Evolutionary conservation across 768 basidiomycete species (phyloP).

Genomic region (Trametes sanguinea): DNA sequence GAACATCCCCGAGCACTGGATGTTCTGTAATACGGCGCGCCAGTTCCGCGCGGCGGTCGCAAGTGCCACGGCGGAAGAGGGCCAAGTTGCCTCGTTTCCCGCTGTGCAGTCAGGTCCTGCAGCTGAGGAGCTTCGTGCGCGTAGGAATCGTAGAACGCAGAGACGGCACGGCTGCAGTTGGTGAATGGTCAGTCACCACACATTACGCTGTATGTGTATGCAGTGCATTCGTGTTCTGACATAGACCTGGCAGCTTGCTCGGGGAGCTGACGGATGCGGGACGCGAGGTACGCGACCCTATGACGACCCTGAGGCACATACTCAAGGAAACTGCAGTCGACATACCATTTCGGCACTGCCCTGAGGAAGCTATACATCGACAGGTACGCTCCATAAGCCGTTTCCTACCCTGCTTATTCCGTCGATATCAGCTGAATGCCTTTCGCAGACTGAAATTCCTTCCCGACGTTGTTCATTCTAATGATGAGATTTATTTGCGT

Average conservation of each 20-base stretch:
- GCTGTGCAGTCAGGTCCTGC: slow-evolving; percentile 3
- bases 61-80: slow-evolving; percentile 26
- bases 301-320: background rate
- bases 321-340: slow-evolving; percentile 47
- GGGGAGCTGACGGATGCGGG: slow-evolving; percentile 76
- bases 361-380: slow-evolving; percentile 69
- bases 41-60: slow-evolving; percentile 51
- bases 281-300: slow-evolving; percentile 48
- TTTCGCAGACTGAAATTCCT: slow-evolving; percentile 61
- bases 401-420: too few species aligned
- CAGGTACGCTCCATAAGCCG: slow-evolving; percentile 40
- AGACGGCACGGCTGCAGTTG: slow-evolving; percentile 55
- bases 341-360: slow-evolving; percentile 59
- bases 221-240: background rate
- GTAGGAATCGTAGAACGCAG: slow-evolving; percentile 55
- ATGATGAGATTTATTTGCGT: slow-evolving; percentile 61
- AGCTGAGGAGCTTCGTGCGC: slow-evolving; percentile 38
- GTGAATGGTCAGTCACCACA: slow-evolving; percentile 57
- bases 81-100: background rate
- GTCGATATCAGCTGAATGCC: background rate
- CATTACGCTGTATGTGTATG: background rate
- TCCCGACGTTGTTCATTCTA: slow-evolving; percentile 49
- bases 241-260: slow-evolving; percentile 48
- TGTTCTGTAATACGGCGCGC: slow-evolving; percentile 58
- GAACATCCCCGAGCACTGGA: slow-evolving; percentile 69